Conservation (phyloP, 805 yeast genomes). For the Ogataea paradorogensis region DNA sequence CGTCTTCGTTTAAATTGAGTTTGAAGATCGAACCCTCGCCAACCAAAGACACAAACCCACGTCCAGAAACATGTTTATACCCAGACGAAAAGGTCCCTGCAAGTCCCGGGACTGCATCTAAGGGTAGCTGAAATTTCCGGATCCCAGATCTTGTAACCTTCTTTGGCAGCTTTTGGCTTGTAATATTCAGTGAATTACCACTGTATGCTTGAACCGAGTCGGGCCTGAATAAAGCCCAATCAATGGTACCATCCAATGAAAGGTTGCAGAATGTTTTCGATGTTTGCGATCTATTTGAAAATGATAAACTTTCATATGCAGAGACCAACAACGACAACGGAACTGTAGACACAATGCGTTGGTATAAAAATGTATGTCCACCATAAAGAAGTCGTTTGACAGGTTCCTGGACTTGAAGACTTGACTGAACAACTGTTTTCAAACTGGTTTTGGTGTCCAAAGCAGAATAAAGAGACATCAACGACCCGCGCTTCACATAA, state of each 20-base stretch:
- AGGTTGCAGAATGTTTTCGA: conserved; percentile 43
- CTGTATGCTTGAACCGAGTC: conserved; percentile 48
- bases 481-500: conserved; percentile 44
- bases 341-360: conserved; percentile 45
- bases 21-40: conserved; percentile 56
- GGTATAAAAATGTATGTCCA: conserved; percentile 43
- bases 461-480: conserved; percentile 43
- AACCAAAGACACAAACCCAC: conserved; percentile 54
- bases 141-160: conserved; percentile 36
- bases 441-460: conserved; percentile 10
- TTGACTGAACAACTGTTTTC: conserved; percentile 23
- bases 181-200: conserved; percentile 49
- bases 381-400: conserved; percentile 45
- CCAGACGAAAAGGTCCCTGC: conserved; percentile 37
- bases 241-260: conserved; percentile 54
- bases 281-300: conserved; percentile 11
- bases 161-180: conserved; percentile 39
- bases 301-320: conserved; percentile 27
- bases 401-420: conserved; percentile 36
- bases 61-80: conserved; percentile 49
- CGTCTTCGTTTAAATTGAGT: conserved; percentile 42
- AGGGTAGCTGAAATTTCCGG: conserved; percentile 20
- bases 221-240: conserved; percentile 57
- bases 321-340: conserved; percentile 45
- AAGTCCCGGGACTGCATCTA: conserved; percentile 40